Evolutionary conservation across 768 basidiomycete species (phyloP), one percentile per base, ranked within the genome.

Genomic region (Mrakia blollopis): DNA sequence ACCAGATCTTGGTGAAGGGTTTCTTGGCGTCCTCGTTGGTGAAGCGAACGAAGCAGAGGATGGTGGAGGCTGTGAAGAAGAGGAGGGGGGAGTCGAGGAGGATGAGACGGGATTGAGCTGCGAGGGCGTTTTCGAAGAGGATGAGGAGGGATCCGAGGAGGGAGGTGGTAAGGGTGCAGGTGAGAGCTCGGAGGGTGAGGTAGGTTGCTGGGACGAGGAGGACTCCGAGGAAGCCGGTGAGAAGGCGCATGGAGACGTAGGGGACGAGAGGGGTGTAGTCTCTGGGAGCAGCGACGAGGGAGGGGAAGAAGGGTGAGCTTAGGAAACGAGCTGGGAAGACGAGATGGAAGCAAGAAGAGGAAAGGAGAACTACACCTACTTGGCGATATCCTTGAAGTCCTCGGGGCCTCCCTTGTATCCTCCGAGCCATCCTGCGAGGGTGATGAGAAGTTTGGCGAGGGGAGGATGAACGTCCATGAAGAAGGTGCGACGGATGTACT

Each of bases 81-180:
- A 99, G 88, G 79, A 99, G 88, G n/a, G 94, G 95, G 23, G 94
- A 94, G 84, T 99, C 97, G 82, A 99, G 91, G 67, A 99, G 91
- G 84, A 99, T 98, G 81, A 94, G 90, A 18, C 97, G 90, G 4
- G 94, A 97, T 83, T 99, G 97, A 18, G 96, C 97, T 83, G 96
- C 86, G 79, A 98, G 86, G 21, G 92, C 94, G 82, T 99, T 99
- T 85, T 99, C 97, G 84, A 99, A 98, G 1, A 91, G 94, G 85
- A 99, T 87, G 84, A 98, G 90, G 78, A 95, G 86, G 21, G 94
- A 88, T 30, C 92, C 93, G 78, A 99, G 89, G 80, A 97, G 89
- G 79, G 97, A 91, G 61, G 97, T 93, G 28, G 93, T 92, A 2
- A 92, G 92, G 78, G 92, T 91, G 83, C 94, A 93, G 77, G 95